These are phyloP conservation scores for Anacardium occidentale DNA, from an alignment of 345 rosid species.

Conservation along the genomic window DNA sequence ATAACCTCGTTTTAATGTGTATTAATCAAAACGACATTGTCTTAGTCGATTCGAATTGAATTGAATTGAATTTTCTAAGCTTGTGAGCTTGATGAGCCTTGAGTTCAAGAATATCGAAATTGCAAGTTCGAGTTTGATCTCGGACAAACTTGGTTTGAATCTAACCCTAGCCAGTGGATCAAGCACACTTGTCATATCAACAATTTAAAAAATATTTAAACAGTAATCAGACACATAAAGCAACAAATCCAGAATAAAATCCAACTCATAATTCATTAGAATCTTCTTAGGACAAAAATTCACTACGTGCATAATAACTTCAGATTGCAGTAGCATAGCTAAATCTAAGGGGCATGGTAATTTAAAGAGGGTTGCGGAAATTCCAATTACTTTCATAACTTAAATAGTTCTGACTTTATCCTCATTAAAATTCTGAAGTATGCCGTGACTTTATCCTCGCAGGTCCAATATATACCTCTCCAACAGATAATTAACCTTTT, in stretches of 20 bases:
- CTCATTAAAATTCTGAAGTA: conserved; percentile 1
- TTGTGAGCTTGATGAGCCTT: no score
- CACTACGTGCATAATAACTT: background rate
- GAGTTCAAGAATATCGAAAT: no score
- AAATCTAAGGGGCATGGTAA: background rate
- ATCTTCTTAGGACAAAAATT: background rate
- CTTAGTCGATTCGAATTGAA: no score
- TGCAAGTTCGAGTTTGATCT: no score
- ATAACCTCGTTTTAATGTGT: no score
- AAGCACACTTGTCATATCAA: background rate
- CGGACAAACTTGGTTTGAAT: no score
- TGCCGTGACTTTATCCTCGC: background rate
- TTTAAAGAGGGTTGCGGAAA: background rate
- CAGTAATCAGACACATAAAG: background rate
- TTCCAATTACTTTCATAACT: background rate
- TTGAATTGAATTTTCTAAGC: no score
- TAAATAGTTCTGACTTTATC: background rate
- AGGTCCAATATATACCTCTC: background rate
- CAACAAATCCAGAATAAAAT: background rate
- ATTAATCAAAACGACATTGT: no score
- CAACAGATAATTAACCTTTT: conserved; percentile 1
- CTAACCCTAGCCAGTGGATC: no score
- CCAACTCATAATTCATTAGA: background rate
- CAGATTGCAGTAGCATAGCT: background rate
- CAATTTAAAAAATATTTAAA: no score